phyloP scores from a whole-genome alignment of 495 filamentous ascomycete genomes.

The Baudoinia panamericana region DNA sequence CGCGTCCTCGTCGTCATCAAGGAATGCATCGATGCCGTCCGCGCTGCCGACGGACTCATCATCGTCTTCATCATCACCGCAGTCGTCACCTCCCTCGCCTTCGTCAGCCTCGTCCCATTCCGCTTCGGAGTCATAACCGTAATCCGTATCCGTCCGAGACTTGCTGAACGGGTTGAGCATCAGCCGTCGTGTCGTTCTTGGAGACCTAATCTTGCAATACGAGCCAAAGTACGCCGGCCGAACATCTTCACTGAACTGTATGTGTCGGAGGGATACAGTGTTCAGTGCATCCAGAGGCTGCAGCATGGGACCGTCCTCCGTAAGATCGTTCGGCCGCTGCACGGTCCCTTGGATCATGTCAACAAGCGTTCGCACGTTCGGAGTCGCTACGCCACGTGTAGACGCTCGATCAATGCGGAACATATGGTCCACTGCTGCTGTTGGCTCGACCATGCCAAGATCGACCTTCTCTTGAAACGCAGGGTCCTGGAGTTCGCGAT shows the following conservation, averaged over 20 bases:
- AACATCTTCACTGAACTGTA: slow-evolving; percentile 77
- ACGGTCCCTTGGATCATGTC: slow-evolving; percentile 26
- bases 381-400: slow-evolving; percentile 37
- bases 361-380: slow-evolving; percentile 57
- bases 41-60: slow-evolving; percentile 47
- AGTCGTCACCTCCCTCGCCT: slow-evolving; percentile 55
- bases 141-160: slow-evolving; percentile 55
- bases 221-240: slow-evolving; percentile 85
- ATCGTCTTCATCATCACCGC: slow-evolving; percentile 71
- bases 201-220: slow-evolving; percentile 45
- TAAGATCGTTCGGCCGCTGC: slow-evolving; percentile 35
- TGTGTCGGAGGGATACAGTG: slow-evolving; percentile 55
- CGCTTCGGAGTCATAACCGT: slow-evolving; percentile 93
- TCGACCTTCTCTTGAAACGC: slow-evolving; percentile 12
- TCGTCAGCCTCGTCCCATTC: slow-evolving; percentile 84
- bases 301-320: slow-evolving; percentile 22
- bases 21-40: slow-evolving; percentile 61
- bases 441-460: slow-evolving; percentile 9
- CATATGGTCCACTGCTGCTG: slow-evolving; percentile 8
- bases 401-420: slow-evolving; percentile 29
- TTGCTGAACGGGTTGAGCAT: slow-evolving; percentile 58
- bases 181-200: slow-evolving; percentile 40
- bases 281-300: slow-evolving; percentile 43
- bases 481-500: slow-evolving; percentile 11
- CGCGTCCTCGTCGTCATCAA: slow-evolving; percentile 48